Conservation (phyloP, 441 rosid species). For the Adansonia gregorii region DNA sequence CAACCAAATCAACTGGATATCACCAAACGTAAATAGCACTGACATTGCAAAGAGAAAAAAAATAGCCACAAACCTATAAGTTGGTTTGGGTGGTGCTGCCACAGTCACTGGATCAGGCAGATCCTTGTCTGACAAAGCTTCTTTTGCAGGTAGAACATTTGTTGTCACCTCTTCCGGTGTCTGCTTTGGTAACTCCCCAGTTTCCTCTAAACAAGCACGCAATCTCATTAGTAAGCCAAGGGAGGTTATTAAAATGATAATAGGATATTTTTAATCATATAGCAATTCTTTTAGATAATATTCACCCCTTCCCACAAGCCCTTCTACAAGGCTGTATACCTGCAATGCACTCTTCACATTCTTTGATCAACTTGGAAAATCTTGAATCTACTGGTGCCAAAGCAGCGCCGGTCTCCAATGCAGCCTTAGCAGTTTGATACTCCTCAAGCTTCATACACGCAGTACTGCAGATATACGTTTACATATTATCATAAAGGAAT, state of each 20-base stretch:
- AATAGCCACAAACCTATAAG: constrained; percentile 56
- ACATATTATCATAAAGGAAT: background rate
- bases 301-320: background rate
- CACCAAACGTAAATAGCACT: background rate
- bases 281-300: background rate
- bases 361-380: constrained; percentile 62
- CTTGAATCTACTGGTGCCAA: constrained; percentile 53
- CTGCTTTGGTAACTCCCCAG: constrained; percentile 33
- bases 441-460: constrained; percentile 88
- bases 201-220: constrained; percentile 37
- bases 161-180: constrained; percentile 24
- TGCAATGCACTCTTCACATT: constrained; percentile 61
- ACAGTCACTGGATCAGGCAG: constrained; percentile 23
- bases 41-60: background rate
- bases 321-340: constrained; percentile 38
- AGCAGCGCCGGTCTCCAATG: constrained; percentile 66
- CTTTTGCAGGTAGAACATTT: constrained; percentile 28
- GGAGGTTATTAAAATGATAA: background rate
- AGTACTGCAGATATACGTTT: constrained; percentile 44
- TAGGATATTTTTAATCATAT: background rate
- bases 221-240: background rate
- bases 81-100: constrained; percentile 45
- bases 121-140: constrained; percentile 28
- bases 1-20: constrained; percentile 21
- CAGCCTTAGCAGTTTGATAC: constrained; percentile 75